phyloP scores from a whole-genome alignment of 768 basidiomycete species.

The Mycena capillaripes region DNA sequence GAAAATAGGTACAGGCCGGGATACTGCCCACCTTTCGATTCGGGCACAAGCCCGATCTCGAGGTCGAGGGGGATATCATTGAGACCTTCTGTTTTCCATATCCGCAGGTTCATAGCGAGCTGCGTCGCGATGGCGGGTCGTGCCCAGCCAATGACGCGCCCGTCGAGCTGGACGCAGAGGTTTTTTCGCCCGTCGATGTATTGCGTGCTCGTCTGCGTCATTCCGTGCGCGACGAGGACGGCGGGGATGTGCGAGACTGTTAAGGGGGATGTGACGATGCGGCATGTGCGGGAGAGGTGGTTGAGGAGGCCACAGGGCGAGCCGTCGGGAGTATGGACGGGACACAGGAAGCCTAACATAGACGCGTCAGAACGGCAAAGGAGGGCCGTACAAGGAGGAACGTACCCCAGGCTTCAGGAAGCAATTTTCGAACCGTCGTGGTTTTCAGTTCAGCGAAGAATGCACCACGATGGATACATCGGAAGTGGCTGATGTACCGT shows the following conservation, averaged over 20 bases:
- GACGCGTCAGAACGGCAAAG: conserved; percentile 26
- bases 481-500: conserved; percentile 98
- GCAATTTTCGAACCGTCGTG: conserved; percentile 94
- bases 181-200: conserved; percentile 86
- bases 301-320: conserved; percentile 98
- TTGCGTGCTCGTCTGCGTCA: conserved; percentile 90
- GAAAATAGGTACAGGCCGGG: conserved; percentile 96
- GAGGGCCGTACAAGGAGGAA: conserved; percentile 1
- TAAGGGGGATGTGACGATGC: conserved; percentile 86
- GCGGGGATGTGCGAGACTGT: conserved; percentile 83
- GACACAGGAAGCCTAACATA: conserved; percentile 90
- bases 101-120: conserved; percentile 87
- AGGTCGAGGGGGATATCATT: conserved; percentile 91
- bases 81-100: conserved; percentile 94
- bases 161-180: conserved; percentile 95
- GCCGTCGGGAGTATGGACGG: conserved; percentile 99
- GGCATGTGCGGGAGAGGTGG: conserved; percentile 94
- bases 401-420: conserved; percentile 98
- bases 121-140: conserved; percentile 77
- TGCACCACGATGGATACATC: conserved; percentile 98
- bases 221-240: conserved; percentile 89
- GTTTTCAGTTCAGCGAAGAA: conserved; percentile 99
- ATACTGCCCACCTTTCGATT: conserved; percentile 94
- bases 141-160: conserved; percentile 95
- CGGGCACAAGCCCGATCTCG: conserved; percentile 93